Evolutionary conservation across 2,329 filamentous ascomycete species (phyloP).

Genomic region (Raffaelea albimanens): DNA sequence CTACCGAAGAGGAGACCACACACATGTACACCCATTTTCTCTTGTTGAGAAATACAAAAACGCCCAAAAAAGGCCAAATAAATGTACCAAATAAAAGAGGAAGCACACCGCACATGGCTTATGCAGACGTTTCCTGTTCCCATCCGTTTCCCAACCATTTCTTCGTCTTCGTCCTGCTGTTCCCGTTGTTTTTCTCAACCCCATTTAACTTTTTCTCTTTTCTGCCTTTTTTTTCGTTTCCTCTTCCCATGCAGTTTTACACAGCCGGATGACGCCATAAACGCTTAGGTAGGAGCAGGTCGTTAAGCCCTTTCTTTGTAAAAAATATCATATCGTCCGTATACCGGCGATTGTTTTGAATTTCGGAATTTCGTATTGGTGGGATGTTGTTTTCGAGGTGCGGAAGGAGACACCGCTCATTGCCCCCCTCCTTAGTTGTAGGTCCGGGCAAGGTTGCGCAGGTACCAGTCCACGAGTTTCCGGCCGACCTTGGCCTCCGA

Average conservation of each 20-base stretch:
- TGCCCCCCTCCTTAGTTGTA: constrained; percentile 59
- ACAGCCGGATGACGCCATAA: no score
- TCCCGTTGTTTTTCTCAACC: no score
- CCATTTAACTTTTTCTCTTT: no score
- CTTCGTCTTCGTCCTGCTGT: no score
- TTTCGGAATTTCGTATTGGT: background rate
- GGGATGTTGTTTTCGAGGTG: background rate
- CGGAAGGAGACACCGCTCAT: background rate
- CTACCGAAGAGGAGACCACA: background rate
- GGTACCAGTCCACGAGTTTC: constrained; percentile 97
- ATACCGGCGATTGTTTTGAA: no score
- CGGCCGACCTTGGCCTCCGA: constrained; percentile 97
- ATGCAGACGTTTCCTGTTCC: no score
- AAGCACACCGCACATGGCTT: background rate
- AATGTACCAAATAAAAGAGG: background rate
- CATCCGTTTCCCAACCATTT: no score
- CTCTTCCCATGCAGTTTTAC: background rate
- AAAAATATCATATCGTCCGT: no score
- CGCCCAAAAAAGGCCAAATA: background rate
- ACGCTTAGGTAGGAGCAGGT: no score
- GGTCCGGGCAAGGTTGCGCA: constrained; percentile 89
- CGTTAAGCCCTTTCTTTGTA: no score
- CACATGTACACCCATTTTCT: background rate
- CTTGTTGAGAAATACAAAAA: background rate
- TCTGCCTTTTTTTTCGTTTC: background rate